These are phyloP conservation scores for Epichloe uncinata DNA, from an alignment of 2,329 filamentous ascomycete genomes.

Conservation along the genomic window DNA sequence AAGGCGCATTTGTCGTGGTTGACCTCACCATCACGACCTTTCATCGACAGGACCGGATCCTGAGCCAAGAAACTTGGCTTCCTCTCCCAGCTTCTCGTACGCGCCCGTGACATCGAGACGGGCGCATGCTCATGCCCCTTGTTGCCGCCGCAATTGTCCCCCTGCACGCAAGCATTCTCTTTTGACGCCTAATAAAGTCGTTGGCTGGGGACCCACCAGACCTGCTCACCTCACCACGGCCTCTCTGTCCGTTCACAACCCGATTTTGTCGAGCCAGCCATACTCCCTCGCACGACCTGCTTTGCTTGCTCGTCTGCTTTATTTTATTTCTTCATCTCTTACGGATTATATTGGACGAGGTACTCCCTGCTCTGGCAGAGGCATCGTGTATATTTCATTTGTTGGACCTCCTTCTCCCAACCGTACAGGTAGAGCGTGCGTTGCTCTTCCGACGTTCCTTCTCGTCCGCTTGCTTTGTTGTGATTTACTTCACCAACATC, in stretches of 20 bases:
- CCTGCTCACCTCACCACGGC: not conserved
- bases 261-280: not conserved
- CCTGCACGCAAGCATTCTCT: not conserved
- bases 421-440: not conserved
- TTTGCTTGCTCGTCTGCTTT: conserved; percentile 1
- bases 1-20: not conserved
- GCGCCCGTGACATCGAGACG: not conserved
- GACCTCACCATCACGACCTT: not conserved
- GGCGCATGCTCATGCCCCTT: not conserved
- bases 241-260: not conserved
- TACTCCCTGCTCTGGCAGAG: not conserved
- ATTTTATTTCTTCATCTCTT: conserved; percentile 5
- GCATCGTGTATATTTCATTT: not conserved
- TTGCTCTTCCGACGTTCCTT: not conserved
- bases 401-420: not conserved
- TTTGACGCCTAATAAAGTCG: conserved; percentile 3
- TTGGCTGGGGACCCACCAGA: conserved; percentile 2
- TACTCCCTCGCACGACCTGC: not conserved
- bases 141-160: too few relatives aligned
- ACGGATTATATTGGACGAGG: not conserved
- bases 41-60: not conserved
- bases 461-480: not conserved
- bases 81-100: not conserved
- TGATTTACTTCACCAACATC: not conserved
- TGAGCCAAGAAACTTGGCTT: not conserved